These are phyloP conservation scores for Sparassis latifolia DNA, from an alignment of 1,284 basidiomycete species.

Conservation along the genomic window DNA sequence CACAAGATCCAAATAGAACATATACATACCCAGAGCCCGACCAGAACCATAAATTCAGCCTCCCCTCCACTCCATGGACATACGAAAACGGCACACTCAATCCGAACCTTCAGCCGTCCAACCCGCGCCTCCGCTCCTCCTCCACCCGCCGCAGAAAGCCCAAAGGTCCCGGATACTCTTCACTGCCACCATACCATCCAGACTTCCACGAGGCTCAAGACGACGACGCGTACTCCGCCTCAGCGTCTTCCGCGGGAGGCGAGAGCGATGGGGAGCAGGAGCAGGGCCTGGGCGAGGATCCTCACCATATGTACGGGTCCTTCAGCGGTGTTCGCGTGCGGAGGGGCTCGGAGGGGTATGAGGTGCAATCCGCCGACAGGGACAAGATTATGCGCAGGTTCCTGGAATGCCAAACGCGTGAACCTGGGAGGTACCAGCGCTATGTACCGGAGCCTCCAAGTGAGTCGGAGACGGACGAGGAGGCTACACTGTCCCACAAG, in stretches of 20 bases:
- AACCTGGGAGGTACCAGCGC: conserved; percentile 50
- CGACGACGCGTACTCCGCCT: conserved; percentile 24
- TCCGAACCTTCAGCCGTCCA: conserved; percentile 63
- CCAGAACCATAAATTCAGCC: conserved; percentile 34
- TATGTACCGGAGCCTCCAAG: conserved; percentile 51
- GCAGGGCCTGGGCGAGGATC: conserved; percentile 18
- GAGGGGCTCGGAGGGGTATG: conserved; percentile 75
- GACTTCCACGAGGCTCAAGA: conserved; percentile 44
- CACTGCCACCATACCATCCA: conserved; percentile 69
- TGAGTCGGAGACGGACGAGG: conserved; percentile 22
- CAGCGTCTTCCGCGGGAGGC: conserved; percentile 32
- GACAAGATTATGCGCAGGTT: conserved; percentile 56
- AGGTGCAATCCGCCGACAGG: conserved; percentile 53
- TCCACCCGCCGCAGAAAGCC: conserved; percentile 12
- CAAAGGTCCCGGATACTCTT: conserved; percentile 29
- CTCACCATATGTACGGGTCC: conserved; percentile 2
- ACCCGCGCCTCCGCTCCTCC: conserved; percentile 25
- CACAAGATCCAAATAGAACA: conserved; percentile 44
- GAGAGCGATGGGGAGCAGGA: conserved; percentile 12
- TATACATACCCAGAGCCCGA: conserved; percentile 23
- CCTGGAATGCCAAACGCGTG: conserved; percentile 44
- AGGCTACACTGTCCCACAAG: conserved; percentile 1
- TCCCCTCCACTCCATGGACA: conserved; percentile 73
- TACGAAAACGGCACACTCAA: conserved; percentile 74
- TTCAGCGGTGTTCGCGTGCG: conserved; percentile 33